Percentiles rank a stretch among this genome's conserved stretches.
Conservation (phyloP, 1,284 basidiomycete species). For the Lentinula novae-zelandiae region DNA sequence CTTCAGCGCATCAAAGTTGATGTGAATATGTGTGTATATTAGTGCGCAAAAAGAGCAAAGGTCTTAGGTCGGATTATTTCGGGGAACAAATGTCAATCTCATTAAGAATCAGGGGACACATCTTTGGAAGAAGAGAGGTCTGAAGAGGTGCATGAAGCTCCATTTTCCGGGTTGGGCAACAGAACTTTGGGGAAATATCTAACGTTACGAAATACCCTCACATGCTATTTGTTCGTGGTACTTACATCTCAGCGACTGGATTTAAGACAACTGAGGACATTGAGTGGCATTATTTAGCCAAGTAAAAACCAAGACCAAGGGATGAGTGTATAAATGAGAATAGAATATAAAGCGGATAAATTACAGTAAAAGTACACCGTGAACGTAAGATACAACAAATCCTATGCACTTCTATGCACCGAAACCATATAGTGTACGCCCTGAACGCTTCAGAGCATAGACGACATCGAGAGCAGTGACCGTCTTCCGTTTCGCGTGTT, state of each 20-base stretch:
- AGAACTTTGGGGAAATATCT: not conserved
- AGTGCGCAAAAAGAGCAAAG: not conserved
- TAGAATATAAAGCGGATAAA: not conserved
- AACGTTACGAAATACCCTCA: no score
- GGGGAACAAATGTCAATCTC: not conserved
- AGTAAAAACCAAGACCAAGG: no score
- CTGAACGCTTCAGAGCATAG: conserved; percentile 90
- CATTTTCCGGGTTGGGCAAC: not conserved
- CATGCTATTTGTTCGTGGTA: no score
- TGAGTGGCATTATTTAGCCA: not conserved
- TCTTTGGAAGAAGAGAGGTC: not conserved
- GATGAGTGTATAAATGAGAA: no score
- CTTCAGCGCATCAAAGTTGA: not conserved
- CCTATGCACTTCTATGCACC: conserved; percentile 51
- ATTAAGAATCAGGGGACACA: not conserved
- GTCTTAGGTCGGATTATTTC: not conserved
- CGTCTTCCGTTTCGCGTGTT: conserved; percentile 91
- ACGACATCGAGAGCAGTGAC: conserved; percentile 89
- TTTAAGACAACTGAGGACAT: not conserved
- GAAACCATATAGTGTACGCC: conserved; percentile 83
- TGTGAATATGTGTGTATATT: not conserved
- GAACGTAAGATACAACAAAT: no score
- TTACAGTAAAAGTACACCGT: conserved; percentile 10
- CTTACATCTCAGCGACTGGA: not conserved
- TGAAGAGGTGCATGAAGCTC: not conserved